Conservation (phyloP, 495 filamentous ascomycete species). For the Xylaria acuta region DNA sequence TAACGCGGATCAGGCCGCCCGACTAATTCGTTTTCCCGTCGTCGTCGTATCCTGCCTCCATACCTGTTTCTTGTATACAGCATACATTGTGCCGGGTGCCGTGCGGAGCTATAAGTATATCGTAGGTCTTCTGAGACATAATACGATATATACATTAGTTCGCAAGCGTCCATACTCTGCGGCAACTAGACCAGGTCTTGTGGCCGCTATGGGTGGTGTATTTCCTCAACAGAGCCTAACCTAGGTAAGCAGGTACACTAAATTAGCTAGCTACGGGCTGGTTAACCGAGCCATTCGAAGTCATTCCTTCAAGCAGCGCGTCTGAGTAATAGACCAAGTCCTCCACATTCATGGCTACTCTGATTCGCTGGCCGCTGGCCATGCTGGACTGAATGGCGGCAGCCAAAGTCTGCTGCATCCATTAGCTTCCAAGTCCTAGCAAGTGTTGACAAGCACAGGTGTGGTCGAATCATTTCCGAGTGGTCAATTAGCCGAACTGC, state of each 20-base stretch:
- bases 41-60: neutral
- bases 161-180: neutral
- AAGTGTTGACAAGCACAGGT: neutral
- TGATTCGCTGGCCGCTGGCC: slow-evolving; percentile 19
- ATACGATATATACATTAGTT: neutral
- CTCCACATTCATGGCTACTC: neutral
- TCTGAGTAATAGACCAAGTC: slow-evolving; percentile 6
- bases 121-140: neutral
- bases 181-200: neutral
- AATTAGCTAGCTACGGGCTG: neutral
- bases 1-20: neutral
- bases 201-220: neutral
- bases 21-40: neutral
- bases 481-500: slow-evolving; percentile 18
- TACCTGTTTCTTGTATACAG: neutral
- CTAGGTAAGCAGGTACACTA: slow-evolving; percentile 9
- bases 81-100: slow-evolving; percentile 3
- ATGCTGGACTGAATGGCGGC: neutral
- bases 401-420: neutral
- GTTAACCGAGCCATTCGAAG: slow-evolving; percentile 21
- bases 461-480: slow-evolving; percentile 5
- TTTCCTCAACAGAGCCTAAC: neutral
- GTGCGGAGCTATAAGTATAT: neutral
- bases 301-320: slow-evolving; percentile 13
- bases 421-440: neutral